Base-by-base conservation (phyloP, 2,329 filamentous ascomycete species). In the Chrysoporthe cubensis region DNA sequence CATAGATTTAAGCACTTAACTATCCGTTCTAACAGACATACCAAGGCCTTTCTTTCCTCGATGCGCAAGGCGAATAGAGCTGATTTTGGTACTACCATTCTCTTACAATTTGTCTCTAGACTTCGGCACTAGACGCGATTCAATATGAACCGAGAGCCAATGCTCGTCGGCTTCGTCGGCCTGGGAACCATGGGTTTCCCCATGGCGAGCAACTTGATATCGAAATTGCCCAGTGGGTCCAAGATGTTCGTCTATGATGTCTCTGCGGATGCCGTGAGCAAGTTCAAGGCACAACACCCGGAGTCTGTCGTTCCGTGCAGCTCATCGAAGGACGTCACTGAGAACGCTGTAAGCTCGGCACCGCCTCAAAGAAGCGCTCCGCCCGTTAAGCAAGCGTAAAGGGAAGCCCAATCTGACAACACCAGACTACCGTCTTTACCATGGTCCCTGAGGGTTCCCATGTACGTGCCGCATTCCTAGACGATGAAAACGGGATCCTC, bases 381-480 rank as follows among this genome's bases (percentile, higher is more conserved):
- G 14, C 4, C 43, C 44, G 5, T n/a, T 3, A 50, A 26, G 1
- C n/a, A n/a, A n/a, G 13, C 1, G 56, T n/a, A 1, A 40, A 26
- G 18, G 40, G 34, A 16, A 64, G 11, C 2, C 13, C 4, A 9
- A 48, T 9, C 44, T 40, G 7, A 43, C 44, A 37, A 3, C 9
- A 42, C 8, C 71, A 91, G 89, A 84, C 87, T 76, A 87, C 85
- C 26, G 84, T 91, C 71, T 82, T 92, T 64, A 90, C 89, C 11
- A 88, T 88, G 74, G 82, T 91, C 2, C 90, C 90, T 1, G 88
- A 90, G 73, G 88, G 89, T 1, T 81, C 86, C 57, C 90, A 91
- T 73, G 89, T 91, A 65, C 85, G 86, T 73, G 82, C 84, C 26
- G 89, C 91, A 42, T 91, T 89, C 74, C 69, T 75, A 5, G 66